Evolutionary conservation across 83 land plant genomes (phyloP), one percentile per base, ranked within the genome.

Genomic region (Picea mariana): DNA sequence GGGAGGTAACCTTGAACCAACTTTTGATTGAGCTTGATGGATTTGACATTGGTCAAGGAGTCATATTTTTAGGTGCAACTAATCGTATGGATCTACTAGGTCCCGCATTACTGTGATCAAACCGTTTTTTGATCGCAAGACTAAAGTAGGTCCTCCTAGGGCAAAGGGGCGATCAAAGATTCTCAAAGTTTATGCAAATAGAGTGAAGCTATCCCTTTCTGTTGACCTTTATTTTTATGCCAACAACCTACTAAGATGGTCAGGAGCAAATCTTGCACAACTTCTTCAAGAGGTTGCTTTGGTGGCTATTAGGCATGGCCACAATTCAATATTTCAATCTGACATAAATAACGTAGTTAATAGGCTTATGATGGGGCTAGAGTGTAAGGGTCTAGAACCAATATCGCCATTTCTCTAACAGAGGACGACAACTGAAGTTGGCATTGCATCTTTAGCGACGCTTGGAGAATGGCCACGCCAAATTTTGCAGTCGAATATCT

Each of bases 21-120:
- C 91, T 97, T 61, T 80, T 97, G 63, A 93, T 95, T 77, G 98
- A 95, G 82, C 91, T 95, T 62, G 96, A 97, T 91, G 98, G 99
- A 5, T 97, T 97, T 89, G 99, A 97, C 88, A 97, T 95, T 38
- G 96, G 99, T 13, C 92, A 93, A 80, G 97, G 99, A 77, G 97
- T 97, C 80, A 95, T 97, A 60, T 95, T 97, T 64, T 84, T 90
- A 67, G 95, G 91, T 84, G 97, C 99, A 27, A 95, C 99, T 72
- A 97, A 95, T 85, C 89, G 96, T 16, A 94, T 83, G 90, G 99
- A 97, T 87, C 88, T 97, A 87, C 85, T 97, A 79, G 97, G 95
- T 84, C 96, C 98, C 23, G 96, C 97, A 26, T 89, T 97, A 80
- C 86, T 97, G 73, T 89, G 99, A 52, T 96, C 99, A 16, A 95